These are phyloP conservation scores for Thalassiosira hispida DNA, from an alignment of 352 stramenopile species.

Conservation along the genomic window DNA sequence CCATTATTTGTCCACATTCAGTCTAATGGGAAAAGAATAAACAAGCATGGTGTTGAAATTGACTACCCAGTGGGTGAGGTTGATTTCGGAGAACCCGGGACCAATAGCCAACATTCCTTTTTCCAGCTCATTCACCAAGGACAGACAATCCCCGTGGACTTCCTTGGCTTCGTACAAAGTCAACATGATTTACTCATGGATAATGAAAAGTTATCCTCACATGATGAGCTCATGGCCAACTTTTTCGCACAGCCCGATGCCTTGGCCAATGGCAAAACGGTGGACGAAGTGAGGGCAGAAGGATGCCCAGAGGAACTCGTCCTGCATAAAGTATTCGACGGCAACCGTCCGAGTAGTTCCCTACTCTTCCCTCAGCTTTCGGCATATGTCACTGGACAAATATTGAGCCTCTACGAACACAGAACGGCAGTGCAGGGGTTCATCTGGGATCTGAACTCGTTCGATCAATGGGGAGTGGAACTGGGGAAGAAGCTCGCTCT, in stretches of 20 bases:
- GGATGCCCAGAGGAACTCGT: conserved; percentile 90
- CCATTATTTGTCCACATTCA: conserved; percentile 40
- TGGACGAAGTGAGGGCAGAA: conserved; percentile 92
- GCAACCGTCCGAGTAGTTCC: conserved; percentile 96
- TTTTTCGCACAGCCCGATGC: conserved; percentile 99
- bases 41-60: conserved; percentile 92
- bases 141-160: conserved; percentile 96
- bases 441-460: conserved; percentile 98
- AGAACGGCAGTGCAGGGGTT: conserved; percentile 96
- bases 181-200: conserved; percentile 89
- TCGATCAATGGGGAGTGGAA: conserved; percentile 98
- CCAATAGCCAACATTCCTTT: conserved; percentile 98
- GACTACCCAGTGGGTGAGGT: conserved; percentile 96
- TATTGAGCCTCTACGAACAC: conserved; percentile 98
- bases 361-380: conserved; percentile 96
- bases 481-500: conserved; percentile 97
- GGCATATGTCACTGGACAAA: conserved; percentile 94
- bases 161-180: conserved; percentile 97
- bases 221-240: conserved; percentile 99
- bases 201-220: conserved; percentile 92
- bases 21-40: conserved; percentile 97
- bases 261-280: conserved; percentile 94
- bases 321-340: conserved; percentile 90
- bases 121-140: conserved; percentile 98
- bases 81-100: conserved; percentile 98